These are phyloP conservation scores for Alternaria rosae DNA, from an alignment of 2,329 filamentous ascomycete species.

Conservation along the genomic window DNA sequence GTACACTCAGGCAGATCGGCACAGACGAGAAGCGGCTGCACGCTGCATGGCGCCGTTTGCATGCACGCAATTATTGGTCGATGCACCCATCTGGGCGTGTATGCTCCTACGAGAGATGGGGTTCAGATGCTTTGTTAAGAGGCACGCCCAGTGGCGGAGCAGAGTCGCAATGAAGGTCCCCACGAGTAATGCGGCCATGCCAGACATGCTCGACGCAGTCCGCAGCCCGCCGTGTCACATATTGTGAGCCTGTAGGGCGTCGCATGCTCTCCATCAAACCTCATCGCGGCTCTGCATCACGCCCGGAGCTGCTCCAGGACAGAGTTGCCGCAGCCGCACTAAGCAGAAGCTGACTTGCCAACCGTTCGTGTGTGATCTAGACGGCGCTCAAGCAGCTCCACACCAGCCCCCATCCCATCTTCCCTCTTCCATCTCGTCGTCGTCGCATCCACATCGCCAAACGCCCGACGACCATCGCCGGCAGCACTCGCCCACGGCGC, in stretches of 20 bases:
- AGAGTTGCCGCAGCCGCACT: slow-evolving; percentile 36
- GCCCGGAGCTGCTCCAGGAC: slow-evolving; percentile 23
- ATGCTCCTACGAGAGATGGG: slow-evolving; percentile 25
- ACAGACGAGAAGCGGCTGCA: slow-evolving; percentile 12
- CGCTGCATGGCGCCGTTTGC: slow-evolving; percentile 14
- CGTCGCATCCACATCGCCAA: slow-evolving; percentile 15
- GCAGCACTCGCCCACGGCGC: slow-evolving; percentile 29
- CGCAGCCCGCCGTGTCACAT: slow-evolving; percentile 4
- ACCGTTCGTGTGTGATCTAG: slow-evolving; percentile 30
- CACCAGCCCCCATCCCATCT: slow-evolving; percentile 20
- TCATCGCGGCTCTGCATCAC: slow-evolving; percentile 30
- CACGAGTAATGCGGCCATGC: slow-evolving; percentile 13
- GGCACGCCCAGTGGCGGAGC: slow-evolving; percentile 12
- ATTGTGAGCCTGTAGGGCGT: slow-evolving; percentile 2
- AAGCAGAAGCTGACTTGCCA: slow-evolving; percentile 35
- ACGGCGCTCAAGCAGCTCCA: slow-evolving; percentile 17
- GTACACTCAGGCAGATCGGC: not conserved
- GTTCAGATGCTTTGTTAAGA: slow-evolving; percentile 23
- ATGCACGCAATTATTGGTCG: slow-evolving; percentile 23
- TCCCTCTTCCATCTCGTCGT: slow-evolving; percentile 13
- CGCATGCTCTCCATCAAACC: slow-evolving; percentile 23
- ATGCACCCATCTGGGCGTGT: slow-evolving; percentile 16
- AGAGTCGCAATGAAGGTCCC: slow-evolving; percentile 14
- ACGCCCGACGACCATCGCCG: slow-evolving; percentile 21
- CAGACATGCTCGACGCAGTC: slow-evolving; percentile 2